phyloP scores from a whole-genome alignment of 805 yeast species.

The Yamadazyma akitaensis region DNA sequence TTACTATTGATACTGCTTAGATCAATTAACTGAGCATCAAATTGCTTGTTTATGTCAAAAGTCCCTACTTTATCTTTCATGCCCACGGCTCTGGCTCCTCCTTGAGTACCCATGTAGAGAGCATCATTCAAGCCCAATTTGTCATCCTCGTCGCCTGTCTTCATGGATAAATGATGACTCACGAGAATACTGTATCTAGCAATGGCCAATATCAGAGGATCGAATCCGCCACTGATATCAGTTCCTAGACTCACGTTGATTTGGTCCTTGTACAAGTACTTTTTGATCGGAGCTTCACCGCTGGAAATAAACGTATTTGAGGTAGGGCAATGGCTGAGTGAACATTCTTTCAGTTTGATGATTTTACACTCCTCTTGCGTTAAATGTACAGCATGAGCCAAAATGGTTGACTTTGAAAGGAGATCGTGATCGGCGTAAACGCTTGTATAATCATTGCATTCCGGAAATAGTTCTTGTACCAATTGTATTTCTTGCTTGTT shows the following conservation, averaged over 20 bases:
- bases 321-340: constrained; percentile 91
- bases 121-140: constrained; percentile 68
- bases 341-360: constrained; percentile 53
- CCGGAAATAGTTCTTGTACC: constrained; percentile 73
- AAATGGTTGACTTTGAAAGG: constrained; percentile 61
- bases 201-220: constrained; percentile 35
- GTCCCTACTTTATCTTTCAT: constrained; percentile 59
- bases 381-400: constrained; percentile 89
- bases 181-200: constrained; percentile 34
- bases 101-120: constrained; percentile 77
- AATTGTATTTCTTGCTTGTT: constrained; percentile 70
- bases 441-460: constrained; percentile 62
- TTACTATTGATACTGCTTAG: constrained; percentile 51
- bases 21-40: constrained; percentile 80
- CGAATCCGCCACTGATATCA: constrained; percentile 43
- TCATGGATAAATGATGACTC: constrained; percentile 41
- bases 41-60: constrained; percentile 73
- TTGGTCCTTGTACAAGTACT: constrained; percentile 56
- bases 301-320: constrained; percentile 85
- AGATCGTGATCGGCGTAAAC: constrained; percentile 69
- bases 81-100: constrained; percentile 80
- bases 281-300: constrained; percentile 81
- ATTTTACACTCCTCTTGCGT: constrained; percentile 58
- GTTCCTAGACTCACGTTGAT: constrained; percentile 71
- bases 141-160: constrained; percentile 34